Percentiles rank a stretch among this genome's conserved stretches.
phyloP scores from a whole-genome alignment of 2,329 filamentous ascomycete species.

The Dactylellina haptotyla region DNA sequence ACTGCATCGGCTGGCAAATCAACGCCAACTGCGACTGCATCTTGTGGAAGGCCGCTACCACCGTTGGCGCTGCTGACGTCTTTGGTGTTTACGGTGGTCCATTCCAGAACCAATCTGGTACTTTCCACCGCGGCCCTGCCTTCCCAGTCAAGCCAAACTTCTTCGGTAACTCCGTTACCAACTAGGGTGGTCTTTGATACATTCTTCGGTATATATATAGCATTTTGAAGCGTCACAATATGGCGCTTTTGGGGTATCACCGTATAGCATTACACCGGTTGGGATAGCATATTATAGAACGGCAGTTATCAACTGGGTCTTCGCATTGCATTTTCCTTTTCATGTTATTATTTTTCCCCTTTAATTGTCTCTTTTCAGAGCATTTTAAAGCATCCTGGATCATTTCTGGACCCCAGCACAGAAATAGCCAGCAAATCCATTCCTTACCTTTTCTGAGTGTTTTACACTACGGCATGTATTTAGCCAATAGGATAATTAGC shows the following conservation, averaged over 20 bases:
- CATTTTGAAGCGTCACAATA: background rate
- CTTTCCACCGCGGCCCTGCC: constrained; percentile 39
- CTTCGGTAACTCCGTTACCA: constrained; percentile 21
- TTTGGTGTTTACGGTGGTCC: constrained; percentile 36
- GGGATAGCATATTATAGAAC: background rate
- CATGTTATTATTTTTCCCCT: background rate
- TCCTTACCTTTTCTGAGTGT: background rate
- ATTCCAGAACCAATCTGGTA: constrained; percentile 30
- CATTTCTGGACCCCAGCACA: constrained; percentile 4
- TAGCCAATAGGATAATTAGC: background rate
- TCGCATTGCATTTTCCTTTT: constrained; percentile 5
- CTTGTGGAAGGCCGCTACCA: constrained; percentile 11
- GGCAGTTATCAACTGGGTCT: constrained; percentile 14
- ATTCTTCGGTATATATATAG: background rate
- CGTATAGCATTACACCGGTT: background rate
- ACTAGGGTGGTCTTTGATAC: background rate
- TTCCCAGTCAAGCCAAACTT: constrained; percentile 38
- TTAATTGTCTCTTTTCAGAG: too few relatives aligned
- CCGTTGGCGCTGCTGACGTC: background rate
- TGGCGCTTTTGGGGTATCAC: too few relatives aligned
- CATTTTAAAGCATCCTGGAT: constrained; percentile 14
- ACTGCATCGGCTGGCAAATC: constrained; percentile 45
- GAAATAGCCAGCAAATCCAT: background rate
- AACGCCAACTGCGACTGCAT: constrained; percentile 35
- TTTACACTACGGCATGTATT: constrained; percentile 3